Base-by-base conservation (phyloP, 129 eudicot genomes). In the Chrysanthemum makinoi region DNA sequence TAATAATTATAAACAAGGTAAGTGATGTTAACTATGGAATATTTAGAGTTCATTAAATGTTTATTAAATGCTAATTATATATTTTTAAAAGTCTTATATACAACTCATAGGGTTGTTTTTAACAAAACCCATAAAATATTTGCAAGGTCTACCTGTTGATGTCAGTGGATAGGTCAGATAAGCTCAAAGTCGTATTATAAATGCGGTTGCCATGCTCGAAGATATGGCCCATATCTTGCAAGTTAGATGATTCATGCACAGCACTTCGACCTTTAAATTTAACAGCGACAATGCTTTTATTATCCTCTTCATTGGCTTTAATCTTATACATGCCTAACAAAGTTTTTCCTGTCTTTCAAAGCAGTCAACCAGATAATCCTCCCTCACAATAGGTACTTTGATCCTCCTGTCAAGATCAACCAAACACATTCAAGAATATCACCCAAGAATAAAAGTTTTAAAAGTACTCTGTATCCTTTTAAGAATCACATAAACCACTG, bases 221-320 rank as follows among this genome's bases (percentile, higher is more conserved):
- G 55, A 95, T 95, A 77, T 95, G 99, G 9, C 99, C 97, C 11
- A 86, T 74, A 81, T 90, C 99, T 82, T 95, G 97, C 88, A 95
- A 82, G 62, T 94, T 96, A 52, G 97, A 95, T 30, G 88, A 55
- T 80, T 84, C 94, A 72, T 95, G 99, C 66, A 95, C 99, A 35
- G 97, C 94, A 78, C 99, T 90, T 53, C 84, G 80, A 28, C 99
- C 99, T 84, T 95, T 95, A 54, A 95, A 97, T 83, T 88, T 95
- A 60, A 95, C 91, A 8, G 97, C 88, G 8, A 84, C 88, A 81
- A 81, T 71, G 52, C 84, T 79, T 66, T 78, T 72, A 5, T 5
- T 35, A 39, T 75, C 58, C 75, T 87, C 91, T 65, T 85, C 94
- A 52, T 56, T 75, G 11, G 88, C 54, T 75, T 90, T 96, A 12